These are phyloP conservation scores for Gloeopeniophorella convolvens DNA, from an alignment of 768 basidiomycete species.

Conservation along the genomic window DNA sequence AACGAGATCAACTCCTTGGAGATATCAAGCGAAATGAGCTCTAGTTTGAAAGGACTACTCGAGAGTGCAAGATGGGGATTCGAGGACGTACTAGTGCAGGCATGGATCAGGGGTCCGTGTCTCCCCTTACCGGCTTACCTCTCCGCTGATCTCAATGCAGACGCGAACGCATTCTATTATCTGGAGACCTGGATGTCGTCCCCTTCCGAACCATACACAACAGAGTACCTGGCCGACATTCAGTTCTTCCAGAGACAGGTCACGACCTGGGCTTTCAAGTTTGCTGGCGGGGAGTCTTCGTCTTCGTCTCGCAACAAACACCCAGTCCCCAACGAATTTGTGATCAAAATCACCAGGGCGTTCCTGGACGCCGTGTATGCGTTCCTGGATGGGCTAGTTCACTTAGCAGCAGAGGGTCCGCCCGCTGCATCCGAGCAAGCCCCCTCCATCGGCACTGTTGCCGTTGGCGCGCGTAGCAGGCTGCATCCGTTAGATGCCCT, in stretches of 20 bases:
- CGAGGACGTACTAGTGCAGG: conserved; percentile 66
- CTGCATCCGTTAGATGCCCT: conserved; percentile 49
- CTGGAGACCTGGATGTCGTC: conserved; percentile 83
- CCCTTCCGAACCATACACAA: conserved; percentile 54
- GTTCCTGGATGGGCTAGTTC: conserved; percentile 80
- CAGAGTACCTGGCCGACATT: conserved; percentile 69
- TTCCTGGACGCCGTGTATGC: conserved; percentile 84
- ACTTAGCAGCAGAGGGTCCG: conserved; percentile 68
- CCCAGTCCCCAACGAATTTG: conserved; percentile 54
- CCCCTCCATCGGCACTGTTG: conserved; percentile 27
- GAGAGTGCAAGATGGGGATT: conserved; percentile 87
- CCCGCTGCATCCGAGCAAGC: conserved; percentile 38
- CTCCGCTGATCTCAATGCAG: conserved; percentile 34
- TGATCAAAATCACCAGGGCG: conserved; percentile 69
- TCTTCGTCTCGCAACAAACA: conserved; percentile 48
- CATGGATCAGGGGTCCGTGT: conserved; percentile 76
- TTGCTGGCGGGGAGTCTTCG: conserved; percentile 67
- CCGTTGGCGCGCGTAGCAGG: conserved; percentile 25
- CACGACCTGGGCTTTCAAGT: conserved; percentile 67
- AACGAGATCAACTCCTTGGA: conserved; percentile 78
- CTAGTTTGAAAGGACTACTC: conserved; percentile 63
- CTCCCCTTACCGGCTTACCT: not conserved
- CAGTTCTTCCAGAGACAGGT: conserved; percentile 77
- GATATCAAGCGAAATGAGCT: conserved; percentile 66
- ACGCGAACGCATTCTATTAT: conserved; percentile 74